Base-by-base conservation (phyloP, 2,329 filamentous ascomycete species). In the Cyphellophora europaea region DNA sequence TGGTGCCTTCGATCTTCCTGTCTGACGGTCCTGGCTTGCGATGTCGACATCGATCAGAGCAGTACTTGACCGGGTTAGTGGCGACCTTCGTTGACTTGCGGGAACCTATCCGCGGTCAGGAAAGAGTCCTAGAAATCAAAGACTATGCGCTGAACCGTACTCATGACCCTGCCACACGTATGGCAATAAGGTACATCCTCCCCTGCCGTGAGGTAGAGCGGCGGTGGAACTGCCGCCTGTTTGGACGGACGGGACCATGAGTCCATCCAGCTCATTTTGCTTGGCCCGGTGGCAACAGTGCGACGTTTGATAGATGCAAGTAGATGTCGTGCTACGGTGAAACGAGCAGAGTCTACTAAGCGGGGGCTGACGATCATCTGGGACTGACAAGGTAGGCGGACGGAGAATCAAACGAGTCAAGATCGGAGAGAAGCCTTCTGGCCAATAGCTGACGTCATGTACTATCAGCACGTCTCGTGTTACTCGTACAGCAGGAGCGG, bases 11-110 rank as follows among this genome's bases (percentile, higher is more conserved):
- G 28, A 77, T 72, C 37, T 65, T 63, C 2, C 62, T 59, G 45
- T 76, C 73, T 11, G 65, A 41, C 5, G 57, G 57, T 0, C 64
- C 59, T 0, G 67, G 68, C 47, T 74, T 76, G 23, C 61, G 61
- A 19, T 59, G 60, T 13, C 70, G 60, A 44, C 73, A 78, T 23
- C 67, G 57, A 30, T 65, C 57, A 0, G 72, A 77, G 55, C 74
- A 77, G 56, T 75, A 78, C 42, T 73, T 75, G 19, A 64, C 52
- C 44, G 46, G 19, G 49, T 57, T 4, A 49, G 47, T 3, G 47
- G 44, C 1, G 53, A 47, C 12, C 48, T 53, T 27, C 54, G 45
- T 30, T 49, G 54, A 51, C 43, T 66, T 63, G 25, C 41, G 41
- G 21, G 32, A 38, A 18, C 35, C 41, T 40, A 75, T 12, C n/a